Conservation (phyloP, 139 green algal genomes). For the Chlorella sp. region DNA sequence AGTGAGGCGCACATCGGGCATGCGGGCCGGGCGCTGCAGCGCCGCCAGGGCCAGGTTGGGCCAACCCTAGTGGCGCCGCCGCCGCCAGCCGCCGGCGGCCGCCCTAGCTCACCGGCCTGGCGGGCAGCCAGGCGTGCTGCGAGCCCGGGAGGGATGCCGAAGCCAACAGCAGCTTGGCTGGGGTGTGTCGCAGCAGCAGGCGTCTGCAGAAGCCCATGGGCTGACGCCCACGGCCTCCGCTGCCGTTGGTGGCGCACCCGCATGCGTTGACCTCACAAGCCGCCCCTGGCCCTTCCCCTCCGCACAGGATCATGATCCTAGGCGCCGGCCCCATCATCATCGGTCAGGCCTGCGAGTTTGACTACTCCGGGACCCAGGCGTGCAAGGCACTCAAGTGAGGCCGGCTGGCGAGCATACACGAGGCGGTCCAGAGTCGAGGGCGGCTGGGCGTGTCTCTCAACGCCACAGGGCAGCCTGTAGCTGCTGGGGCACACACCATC, state of each 20-base stretch:
- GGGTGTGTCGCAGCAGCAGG: too few relatives aligned
- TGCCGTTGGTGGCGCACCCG: too few relatives aligned
- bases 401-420: neutral
- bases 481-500: too few relatives aligned
- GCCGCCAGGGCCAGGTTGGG: neutral
- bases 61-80: neutral
- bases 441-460: too few relatives aligned
- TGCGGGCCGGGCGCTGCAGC: too few relatives aligned
- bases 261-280: neutral
- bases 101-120: neutral
- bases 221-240: too few relatives aligned
- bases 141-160: too few relatives aligned
- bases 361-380: slow-evolving; percentile 98
- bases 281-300: neutral
- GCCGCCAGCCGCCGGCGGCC: neutral
- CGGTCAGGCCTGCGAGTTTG: slow-evolving; percentile 98
- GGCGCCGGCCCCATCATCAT: slow-evolving; percentile 99
- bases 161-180: too few relatives aligned
- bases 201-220: neutral
- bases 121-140: too few relatives aligned
- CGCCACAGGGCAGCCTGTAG: too few relatives aligned
- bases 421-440: too few relatives aligned
- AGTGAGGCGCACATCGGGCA: slow-evolving; percentile 33
- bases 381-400: slow-evolving; percentile 96
- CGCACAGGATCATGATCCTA: slow-evolving; percentile 84